Percentiles rank a stretch among this genome's conserved stretches.
phyloP scores from a whole-genome alignment of 345 rosid species.

The Draba incana region DNA sequence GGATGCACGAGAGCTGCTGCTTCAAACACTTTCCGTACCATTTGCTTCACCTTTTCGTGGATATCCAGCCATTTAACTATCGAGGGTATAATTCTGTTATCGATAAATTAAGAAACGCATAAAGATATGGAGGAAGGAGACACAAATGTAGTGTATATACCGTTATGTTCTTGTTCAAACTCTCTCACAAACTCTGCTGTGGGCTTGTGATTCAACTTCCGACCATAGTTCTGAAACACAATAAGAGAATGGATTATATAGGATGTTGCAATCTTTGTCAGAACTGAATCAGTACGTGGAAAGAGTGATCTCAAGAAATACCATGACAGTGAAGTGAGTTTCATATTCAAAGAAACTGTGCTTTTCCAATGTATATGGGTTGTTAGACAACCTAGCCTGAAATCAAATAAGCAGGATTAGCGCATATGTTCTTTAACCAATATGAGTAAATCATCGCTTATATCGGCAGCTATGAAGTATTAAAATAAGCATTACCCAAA shows the following conservation, averaged over 20 bases:
- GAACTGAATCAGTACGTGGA: conserved; percentile 15
- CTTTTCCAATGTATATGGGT: conserved; percentile 73
- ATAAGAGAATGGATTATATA: conserved; percentile 16
- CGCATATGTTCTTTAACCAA: conserved; percentile 1
- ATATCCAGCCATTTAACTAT: conserved; percentile 87
- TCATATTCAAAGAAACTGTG: conserved; percentile 87
- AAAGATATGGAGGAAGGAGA: conserved; percentile 15
- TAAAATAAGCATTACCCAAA: conserved; percentile 65
- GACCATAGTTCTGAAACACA: conserved; percentile 75
- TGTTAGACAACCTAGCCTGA: conserved; percentile 92
- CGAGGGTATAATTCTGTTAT: conserved; percentile 25
- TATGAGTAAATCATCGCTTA: neutral
- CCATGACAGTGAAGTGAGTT: conserved; percentile 99
- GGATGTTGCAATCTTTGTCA: conserved; percentile 2
- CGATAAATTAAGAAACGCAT: conserved; percentile 6
- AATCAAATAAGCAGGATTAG: conserved; percentile 29
- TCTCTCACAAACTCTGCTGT: conserved; percentile 79
- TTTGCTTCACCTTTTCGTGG: conserved; percentile 58
- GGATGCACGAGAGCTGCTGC: conserved; percentile 88
- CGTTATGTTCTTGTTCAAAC: conserved; percentile 81
- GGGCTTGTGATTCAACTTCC: conserved; percentile 76
- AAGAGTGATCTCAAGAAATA: conserved; percentile 42
- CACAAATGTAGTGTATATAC: conserved; percentile 43
- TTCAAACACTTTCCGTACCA: conserved; percentile 73
- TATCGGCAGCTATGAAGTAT: conserved; percentile 8